Percentiles rank a stretch among this genome's conserved stretches.
These are phyloP conservation scores for Gossypioides kirkii DNA, from an alignment of 345 rosid genomes.

Conservation along the genomic window DNA sequence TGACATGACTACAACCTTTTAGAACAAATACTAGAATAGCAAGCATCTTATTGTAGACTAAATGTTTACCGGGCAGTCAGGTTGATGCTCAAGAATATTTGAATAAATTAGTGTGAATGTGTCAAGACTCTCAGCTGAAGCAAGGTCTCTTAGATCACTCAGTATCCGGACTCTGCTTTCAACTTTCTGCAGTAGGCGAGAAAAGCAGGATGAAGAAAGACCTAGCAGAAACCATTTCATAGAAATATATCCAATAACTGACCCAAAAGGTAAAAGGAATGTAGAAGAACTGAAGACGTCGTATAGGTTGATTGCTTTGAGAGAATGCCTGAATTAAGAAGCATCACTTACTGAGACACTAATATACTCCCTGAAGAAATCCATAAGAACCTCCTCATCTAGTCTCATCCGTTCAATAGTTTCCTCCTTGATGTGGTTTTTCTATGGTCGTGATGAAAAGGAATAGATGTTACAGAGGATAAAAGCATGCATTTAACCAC, in stretches of 20 bases:
- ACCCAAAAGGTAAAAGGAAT: neutral
- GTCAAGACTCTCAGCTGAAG: conserved; percentile 96
- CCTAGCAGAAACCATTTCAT: neutral
- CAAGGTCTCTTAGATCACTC: conserved; percentile 95
- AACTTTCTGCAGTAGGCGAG: conserved; percentile 59
- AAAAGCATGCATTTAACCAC: conserved; percentile 9
- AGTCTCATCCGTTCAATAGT: conserved; percentile 94
- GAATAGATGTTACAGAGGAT: conserved; percentile 8
- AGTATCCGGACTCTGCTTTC: conserved; percentile 83
- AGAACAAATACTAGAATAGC: neutral
- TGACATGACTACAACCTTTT: neutral
- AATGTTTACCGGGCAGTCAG: conserved; percentile 87
- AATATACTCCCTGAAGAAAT: conserved; percentile 92
- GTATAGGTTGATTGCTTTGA: neutral
- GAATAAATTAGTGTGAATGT: conserved; percentile 87
- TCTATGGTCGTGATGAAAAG: conserved; percentile 39
- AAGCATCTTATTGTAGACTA: conserved; percentile 15
- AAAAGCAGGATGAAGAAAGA: conserved; percentile 4
- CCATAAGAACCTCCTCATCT: conserved; percentile 95
- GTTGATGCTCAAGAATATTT: conserved; percentile 95
- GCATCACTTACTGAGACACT: conserved; percentile 68
- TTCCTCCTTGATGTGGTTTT: conserved; percentile 88
- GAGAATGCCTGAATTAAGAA: neutral
- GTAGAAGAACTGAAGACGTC: neutral
- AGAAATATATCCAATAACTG: neutral